A percentile compares a stretch with the other conserved stretches of the same genome.
Evolutionary conservation across 1,284 basidiomycete species (phyloP).

Genomic region (Acaromyces ingoldii): DNA sequence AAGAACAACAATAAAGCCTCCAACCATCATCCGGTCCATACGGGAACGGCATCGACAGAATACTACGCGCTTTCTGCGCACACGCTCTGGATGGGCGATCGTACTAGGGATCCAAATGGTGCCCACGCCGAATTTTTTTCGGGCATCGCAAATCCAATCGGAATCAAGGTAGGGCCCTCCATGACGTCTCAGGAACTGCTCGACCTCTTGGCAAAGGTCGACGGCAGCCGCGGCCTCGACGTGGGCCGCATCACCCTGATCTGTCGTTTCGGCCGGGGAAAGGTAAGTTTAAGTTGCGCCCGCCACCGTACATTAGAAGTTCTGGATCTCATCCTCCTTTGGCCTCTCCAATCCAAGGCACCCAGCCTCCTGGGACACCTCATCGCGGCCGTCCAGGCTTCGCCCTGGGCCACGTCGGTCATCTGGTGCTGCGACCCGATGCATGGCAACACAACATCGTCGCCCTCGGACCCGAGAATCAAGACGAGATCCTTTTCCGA

Average conservation of each 20-base stretch:
- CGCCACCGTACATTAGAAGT: not conserved
- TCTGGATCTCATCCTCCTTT: not conserved
- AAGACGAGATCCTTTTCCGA: conserved; percentile 80
- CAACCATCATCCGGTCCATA: not conserved
- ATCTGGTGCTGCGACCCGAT: conserved; percentile 95
- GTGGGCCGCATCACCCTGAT: conserved; percentile 82
- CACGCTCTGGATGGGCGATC: conserved; percentile 94
- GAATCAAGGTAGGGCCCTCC: conserved; percentile 89
- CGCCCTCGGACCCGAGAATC: conserved; percentile 36
- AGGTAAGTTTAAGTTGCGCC: conserved; percentile 56
- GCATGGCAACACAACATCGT: conserved; percentile 68
- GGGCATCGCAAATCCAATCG: conserved; percentile 91
- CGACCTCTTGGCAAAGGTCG: conserved; percentile 68
- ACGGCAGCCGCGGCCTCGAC: conserved; percentile 65
- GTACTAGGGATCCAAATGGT: conserved; percentile 85
- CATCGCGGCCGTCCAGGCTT: conserved; percentile 74
- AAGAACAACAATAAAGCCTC: not conserved
- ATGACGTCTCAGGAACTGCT: conserved; percentile 79
- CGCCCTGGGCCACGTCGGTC: conserved; percentile 68
- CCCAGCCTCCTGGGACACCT: conserved; percentile 64
- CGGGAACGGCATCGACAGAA: not conserved
- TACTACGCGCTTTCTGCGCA: conserved; percentile 82
- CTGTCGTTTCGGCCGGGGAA: conserved; percentile 82
- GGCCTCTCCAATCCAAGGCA: not conserved
- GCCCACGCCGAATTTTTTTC: conserved; percentile 78